Conservation (phyloP, 495 filamentous ascomycete genomes). For the Trichocladium antarcticum region DNA sequence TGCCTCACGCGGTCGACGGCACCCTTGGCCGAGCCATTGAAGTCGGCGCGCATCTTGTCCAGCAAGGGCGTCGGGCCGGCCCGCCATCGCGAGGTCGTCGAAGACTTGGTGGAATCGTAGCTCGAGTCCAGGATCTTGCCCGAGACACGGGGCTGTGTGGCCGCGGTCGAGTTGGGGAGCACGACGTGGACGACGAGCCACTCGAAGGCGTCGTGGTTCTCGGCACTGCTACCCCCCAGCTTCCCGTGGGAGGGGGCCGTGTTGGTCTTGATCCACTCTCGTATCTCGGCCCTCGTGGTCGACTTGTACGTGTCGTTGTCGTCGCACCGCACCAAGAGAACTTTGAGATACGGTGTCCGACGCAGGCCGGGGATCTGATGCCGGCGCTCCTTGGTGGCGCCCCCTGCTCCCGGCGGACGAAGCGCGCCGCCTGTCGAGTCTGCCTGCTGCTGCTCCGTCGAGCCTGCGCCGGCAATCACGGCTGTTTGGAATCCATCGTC, state of each 20-base stretch:
- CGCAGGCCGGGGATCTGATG: slow-evolving; percentile 94
- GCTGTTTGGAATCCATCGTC: slow-evolving; percentile 46
- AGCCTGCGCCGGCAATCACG: slow-evolving; percentile 17
- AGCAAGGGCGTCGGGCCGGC: slow-evolving; percentile 67
- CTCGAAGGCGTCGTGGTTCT: slow-evolving; percentile 93
- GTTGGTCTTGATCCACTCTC: slow-evolving; percentile 83
- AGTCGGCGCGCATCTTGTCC: slow-evolving; percentile 84
- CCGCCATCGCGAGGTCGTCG: slow-evolving; percentile 55
- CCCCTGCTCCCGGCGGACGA: slow-evolving; percentile 11
- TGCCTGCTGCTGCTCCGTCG: slow-evolving; percentile 25
- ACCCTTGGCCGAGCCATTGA: slow-evolving; percentile 74
- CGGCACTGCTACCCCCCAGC: slow-evolving; percentile 35
- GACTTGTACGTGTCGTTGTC: slow-evolving; percentile 89
- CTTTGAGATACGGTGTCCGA: slow-evolving; percentile 87
- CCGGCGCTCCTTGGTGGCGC: slow-evolving; percentile 46
- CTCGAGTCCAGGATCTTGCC: slow-evolving; percentile 29
- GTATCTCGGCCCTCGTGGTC: slow-evolving; percentile 59
- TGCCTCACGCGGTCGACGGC: slow-evolving; percentile 73
- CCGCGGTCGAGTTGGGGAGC: slow-evolving; percentile 63
- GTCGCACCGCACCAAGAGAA: slow-evolving; percentile 80
- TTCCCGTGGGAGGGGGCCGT: slow-evolving; percentile 45
- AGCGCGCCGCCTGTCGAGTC: slow-evolving; percentile 19
- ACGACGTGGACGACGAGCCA: slow-evolving; percentile 93
- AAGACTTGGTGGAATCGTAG: slow-evolving; percentile 31
- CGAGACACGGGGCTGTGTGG: slow-evolving; percentile 51